Evolutionary conservation across 2,329 filamentous ascomycete species (phyloP).

Genomic region (Fusarium drepaniforme): DNA sequence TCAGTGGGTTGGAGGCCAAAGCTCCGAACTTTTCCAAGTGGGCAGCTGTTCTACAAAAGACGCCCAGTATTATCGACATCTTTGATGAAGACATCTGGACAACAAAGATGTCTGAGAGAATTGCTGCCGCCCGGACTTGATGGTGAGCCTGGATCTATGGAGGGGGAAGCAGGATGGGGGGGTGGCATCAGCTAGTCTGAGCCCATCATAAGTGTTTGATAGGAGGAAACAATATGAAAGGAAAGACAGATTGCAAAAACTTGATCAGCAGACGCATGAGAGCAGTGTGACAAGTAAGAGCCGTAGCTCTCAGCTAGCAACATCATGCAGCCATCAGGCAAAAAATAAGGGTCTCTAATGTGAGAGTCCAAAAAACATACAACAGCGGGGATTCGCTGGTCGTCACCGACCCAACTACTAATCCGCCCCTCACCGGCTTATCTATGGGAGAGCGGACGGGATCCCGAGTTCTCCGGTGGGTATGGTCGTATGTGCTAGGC

Average conservation of each 20-base stretch:
- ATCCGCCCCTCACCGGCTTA: not conserved
- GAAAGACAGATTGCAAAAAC: not conserved
- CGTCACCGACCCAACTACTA: not conserved
- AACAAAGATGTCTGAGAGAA: not conserved
- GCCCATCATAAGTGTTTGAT: no score
- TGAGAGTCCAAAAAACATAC: not conserved
- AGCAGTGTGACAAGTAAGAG: rapidly evolving
- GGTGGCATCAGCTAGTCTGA: not conserved
- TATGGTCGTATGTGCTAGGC: not conserved
- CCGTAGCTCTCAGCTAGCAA: not conserved
- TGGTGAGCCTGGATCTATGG: not conserved
- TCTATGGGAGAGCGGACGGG: not conserved
- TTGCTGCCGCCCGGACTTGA: not conserved
- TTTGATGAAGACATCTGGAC: not conserved
- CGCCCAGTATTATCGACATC: not conserved
- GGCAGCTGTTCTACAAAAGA: not conserved
- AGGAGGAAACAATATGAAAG: not conserved
- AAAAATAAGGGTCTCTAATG: not conserved
- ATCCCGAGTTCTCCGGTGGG: not conserved
- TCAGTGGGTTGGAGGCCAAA: not conserved
- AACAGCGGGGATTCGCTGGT: not conserved
- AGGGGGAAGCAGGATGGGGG: not conserved
- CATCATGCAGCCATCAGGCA: not conserved
- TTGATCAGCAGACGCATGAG: rapidly evolving
- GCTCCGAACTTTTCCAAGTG: not conserved